A percentile compares a stretch with the other conserved stretches of the same genome.
These are phyloP conservation scores for Adansonia rubrostipa DNA, from an alignment of 441 rosid genomes.

Conservation along the genomic window DNA sequence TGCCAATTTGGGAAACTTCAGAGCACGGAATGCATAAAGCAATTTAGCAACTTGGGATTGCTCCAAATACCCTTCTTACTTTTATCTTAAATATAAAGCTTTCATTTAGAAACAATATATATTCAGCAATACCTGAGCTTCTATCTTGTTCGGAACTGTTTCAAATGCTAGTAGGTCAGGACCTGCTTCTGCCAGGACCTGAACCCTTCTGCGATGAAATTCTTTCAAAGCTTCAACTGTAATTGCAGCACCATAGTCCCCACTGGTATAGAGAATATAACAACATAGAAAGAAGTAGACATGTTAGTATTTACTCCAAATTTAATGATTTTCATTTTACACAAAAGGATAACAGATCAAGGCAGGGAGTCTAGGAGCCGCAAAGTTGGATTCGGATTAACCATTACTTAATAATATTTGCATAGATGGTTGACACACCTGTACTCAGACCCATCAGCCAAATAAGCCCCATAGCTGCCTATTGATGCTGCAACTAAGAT, in stretches of 20 bases:
- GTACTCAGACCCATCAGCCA: conserved; percentile 97
- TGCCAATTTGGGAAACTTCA: too few species aligned
- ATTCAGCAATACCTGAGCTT: conserved; percentile 71
- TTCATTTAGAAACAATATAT: background rate
- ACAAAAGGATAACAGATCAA: conserved; percentile 6
- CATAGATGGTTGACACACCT: conserved; percentile 45
- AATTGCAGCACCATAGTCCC: conserved; percentile 67
- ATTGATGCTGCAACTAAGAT: conserved; percentile 87
- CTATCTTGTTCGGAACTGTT: conserved; percentile 88
- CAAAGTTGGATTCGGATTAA: background rate
- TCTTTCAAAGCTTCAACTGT: conserved; percentile 64
- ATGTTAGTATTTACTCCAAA: background rate
- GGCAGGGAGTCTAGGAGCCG: conserved; percentile 11
- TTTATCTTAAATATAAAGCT: conserved; percentile 13
- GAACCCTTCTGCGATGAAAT: conserved; percentile 82
- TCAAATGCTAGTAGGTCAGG: conserved; percentile 90
- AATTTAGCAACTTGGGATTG: background rate
- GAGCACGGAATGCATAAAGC: background rate
- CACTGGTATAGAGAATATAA: conserved; percentile 44
- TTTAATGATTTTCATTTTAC: conserved; percentile 12
- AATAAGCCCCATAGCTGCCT: conserved; percentile 92
- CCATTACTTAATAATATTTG: background rate
- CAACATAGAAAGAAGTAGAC: conserved; percentile 24
- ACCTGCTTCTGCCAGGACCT: conserved; percentile 67
- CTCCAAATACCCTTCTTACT: background rate